phyloP scores from a whole-genome alignment of 192 early-diverging fungal species.

The Globomyces pollinis-pini region DNA sequence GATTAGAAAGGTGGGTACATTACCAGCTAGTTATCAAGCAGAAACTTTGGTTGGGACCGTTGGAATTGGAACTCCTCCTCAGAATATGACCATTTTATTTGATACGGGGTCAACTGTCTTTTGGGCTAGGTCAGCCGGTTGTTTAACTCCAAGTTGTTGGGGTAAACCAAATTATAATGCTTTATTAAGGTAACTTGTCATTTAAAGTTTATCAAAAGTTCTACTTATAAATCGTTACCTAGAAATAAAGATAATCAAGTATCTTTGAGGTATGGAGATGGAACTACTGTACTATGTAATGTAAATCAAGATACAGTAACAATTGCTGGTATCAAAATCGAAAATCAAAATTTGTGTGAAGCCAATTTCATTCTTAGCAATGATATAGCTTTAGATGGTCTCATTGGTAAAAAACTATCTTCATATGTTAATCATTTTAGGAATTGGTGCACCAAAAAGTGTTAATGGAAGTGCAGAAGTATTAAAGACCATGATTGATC shows the following conservation, averaged over 20 bases:
- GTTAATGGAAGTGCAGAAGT: background rate
- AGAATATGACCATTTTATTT: background rate
- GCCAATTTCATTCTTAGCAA: background rate
- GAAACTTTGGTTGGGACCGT: background rate
- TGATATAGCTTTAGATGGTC: background rate
- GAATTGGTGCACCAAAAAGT: background rate
- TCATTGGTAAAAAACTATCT: background rate
- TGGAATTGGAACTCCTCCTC: slow-evolving; percentile 5
- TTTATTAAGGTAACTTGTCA: no score
- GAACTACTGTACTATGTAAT: background rate
- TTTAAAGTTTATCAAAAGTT: background rate
- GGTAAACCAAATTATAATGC: no score
- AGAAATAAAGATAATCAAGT: background rate
- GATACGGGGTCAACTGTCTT: slow-evolving; percentile 5
- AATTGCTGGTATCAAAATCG: background rate
- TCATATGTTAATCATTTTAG: background rate
- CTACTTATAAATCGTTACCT: background rate
- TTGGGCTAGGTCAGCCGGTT: slow-evolving; percentile 6
- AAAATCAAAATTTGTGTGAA: background rate
- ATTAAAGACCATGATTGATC: background rate
- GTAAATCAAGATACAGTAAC: slow-evolving; percentile 1
- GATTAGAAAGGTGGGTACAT: no score
- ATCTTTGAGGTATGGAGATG: slow-evolving; percentile 10
- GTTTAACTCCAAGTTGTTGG: no score
- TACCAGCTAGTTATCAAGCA: background rate